Evolutionary conservation across 768 basidiomycete species (phyloP).

Genomic region (Calvatia gigantea): DNA sequence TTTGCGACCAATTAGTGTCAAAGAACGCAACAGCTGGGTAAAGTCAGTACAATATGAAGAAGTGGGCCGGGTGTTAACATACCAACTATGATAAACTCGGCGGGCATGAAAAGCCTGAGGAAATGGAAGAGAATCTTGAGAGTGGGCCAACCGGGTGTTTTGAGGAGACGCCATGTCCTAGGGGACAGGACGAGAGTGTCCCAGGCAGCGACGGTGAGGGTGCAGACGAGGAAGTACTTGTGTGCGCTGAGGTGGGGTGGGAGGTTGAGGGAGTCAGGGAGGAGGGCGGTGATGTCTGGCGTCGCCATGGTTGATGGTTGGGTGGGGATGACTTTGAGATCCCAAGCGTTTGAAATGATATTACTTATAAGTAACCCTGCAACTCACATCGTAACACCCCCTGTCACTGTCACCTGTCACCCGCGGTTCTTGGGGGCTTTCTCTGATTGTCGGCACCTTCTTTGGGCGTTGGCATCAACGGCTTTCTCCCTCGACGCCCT

Average conservation of each 20-base stretch:
- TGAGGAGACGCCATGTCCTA: slow-evolving; percentile 68
- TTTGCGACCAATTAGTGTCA: slow-evolving; percentile 62
- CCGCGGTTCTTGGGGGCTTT: not conserved
- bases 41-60: slow-evolving; percentile 1
- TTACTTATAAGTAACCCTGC: not conserved
- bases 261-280: slow-evolving; percentile 70
- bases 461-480: slow-evolving; percentile 18
- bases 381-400: not conserved
- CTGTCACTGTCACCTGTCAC: slow-evolving; percentile 1
- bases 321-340: slow-evolving; percentile 13
- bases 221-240: slow-evolving; percentile 89
- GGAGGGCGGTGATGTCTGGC: slow-evolving; percentile 21
- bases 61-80: slow-evolving; percentile 8
- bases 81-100: slow-evolving; percentile 79
- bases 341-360: not conserved
- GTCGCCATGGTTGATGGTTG: slow-evolving; percentile 22
- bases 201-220: slow-evolving; percentile 87
- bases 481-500: slow-evolving; percentile 7
- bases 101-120: slow-evolving; percentile 71
- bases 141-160: slow-evolving; percentile 64
- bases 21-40: slow-evolving; percentile 78
- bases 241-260: slow-evolving; percentile 78
- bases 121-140: slow-evolving; percentile 78
- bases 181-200: slow-evolving; percentile 84
- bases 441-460: not conserved